These are phyloP conservation scores for Sordariomycetes sp. DNA, from an alignment of 2,329 filamentous ascomycete species.

Conservation along the genomic window DNA sequence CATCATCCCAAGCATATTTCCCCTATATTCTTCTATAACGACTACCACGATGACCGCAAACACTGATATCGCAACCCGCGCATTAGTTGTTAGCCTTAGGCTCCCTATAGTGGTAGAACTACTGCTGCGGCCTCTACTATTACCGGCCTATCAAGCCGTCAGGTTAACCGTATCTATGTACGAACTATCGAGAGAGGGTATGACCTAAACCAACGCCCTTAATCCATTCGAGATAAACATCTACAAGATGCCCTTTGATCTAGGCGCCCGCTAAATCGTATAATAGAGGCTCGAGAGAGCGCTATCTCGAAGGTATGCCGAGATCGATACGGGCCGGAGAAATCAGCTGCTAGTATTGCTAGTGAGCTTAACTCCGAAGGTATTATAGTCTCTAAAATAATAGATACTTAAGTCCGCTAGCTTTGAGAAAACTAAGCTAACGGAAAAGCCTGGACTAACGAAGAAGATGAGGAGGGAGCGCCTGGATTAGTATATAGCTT, in stretches of 20 bases:
- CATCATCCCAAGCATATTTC: no score
- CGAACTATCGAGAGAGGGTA: neutral
- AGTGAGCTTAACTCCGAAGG: constrained; percentile 7
- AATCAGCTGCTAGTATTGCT: constrained; percentile 6
- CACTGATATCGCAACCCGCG: neutral
- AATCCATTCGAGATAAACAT: constrained; percentile 1
- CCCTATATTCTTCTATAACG: no score
- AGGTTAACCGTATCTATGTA: neutral
- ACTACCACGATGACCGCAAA: no score
- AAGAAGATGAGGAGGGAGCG: neutral
- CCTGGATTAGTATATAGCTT: neutral
- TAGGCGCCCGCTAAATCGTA: neutral
- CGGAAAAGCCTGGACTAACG: neutral
- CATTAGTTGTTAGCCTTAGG: neutral
- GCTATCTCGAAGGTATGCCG: constrained; percentile 1
- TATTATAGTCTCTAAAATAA: no score
- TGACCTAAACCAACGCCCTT: constrained; percentile 2
- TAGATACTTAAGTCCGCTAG: constrained; percentile 3
- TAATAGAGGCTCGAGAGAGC: neutral
- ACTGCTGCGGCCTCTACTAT: neutral
- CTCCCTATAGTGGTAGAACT: neutral
- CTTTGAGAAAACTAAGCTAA: neutral
- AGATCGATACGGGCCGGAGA: constrained; percentile 2
- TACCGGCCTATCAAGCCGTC: neutral
- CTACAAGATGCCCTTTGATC: constrained; percentile 1